Evolutionary conservation across 345 rosid species (phyloP).

Genomic region (Sisymbrium altissimum): DNA sequence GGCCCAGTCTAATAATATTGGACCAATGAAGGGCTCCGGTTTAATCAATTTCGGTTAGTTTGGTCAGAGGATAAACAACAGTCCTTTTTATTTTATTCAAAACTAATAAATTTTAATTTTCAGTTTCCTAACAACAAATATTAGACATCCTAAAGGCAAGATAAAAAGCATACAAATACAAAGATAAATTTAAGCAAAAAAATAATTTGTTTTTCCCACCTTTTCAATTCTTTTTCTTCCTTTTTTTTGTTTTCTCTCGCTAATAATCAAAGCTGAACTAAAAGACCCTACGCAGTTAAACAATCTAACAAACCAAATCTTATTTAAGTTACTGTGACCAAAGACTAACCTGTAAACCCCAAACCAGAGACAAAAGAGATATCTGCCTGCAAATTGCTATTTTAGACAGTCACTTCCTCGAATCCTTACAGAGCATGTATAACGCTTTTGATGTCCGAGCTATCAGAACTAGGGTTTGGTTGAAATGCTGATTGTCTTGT

Average conservation of each 20-base stretch:
- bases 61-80: conserved; percentile 3
- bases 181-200: conserved; percentile 12
- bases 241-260: background rate
- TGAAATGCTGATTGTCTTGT: conserved; percentile 94
- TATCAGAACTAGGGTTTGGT: conserved; percentile 60
- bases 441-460: conserved; percentile 53
- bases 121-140: conserved; percentile 6
- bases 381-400: background rate
- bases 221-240: background rate
- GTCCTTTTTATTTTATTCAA: background rate
- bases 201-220: background rate
- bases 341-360: conserved; percentile 24
- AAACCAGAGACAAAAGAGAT: conserved; percentile 9
- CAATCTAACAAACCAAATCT: conserved; percentile 24
- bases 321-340: conserved; percentile 30
- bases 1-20: background rate
- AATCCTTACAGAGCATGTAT: conserved; percentile 52
- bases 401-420: background rate
- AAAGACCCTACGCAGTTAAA: conserved; percentile 29
- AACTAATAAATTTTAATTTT: background rate
- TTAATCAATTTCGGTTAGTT: background rate
- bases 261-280: conserved; percentile 33
- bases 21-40: background rate
- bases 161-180: conserved; percentile 4
- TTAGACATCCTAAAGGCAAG: conserved; percentile 22